A percentile compares a stretch with the other conserved stretches of the same genome.
Conservation (phyloP, 495 filamentous ascomycete genomes). For the Aspergillus affinis region DNA sequence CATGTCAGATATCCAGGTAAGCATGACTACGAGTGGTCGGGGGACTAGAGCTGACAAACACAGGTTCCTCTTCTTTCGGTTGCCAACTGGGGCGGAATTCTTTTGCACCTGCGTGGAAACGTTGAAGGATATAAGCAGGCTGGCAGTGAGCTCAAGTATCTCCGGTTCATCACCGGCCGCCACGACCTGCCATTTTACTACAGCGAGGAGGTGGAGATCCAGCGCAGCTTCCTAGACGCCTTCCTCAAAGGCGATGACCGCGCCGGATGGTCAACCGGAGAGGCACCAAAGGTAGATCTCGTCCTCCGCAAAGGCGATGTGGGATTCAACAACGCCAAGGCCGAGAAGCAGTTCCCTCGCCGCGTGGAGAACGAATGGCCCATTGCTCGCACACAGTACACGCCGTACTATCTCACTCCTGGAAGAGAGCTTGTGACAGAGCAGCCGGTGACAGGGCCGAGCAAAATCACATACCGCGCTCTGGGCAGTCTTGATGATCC, state of each 20-base stretch:
- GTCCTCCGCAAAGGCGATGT: constrained; percentile 61
- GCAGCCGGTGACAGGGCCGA: constrained; percentile 9
- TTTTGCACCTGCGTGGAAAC: constrained; percentile 63
- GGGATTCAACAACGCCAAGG: constrained; percentile 59
- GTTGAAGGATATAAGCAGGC: constrained; percentile 61
- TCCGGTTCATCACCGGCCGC: constrained; percentile 65
- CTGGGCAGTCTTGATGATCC: constrained; percentile 51
- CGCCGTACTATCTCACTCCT: constrained; percentile 51
- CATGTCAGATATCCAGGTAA: constrained; percentile 59
- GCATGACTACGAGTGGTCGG: background rate
- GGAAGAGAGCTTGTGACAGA: constrained; percentile 31
- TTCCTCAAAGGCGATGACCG: constrained; percentile 65
- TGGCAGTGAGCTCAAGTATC: constrained; percentile 61
- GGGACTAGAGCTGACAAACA: constrained; percentile 25
- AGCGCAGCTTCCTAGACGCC: constrained; percentile 64
- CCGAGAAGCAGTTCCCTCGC: constrained; percentile 49
- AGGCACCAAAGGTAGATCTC: constrained; percentile 55
- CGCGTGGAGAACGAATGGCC: constrained; percentile 64
- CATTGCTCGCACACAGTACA: constrained; percentile 59
- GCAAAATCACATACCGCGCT: constrained; percentile 53
- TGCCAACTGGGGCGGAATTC: constrained; percentile 66
- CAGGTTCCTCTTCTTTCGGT: constrained; percentile 61
- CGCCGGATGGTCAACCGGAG: constrained; percentile 58
- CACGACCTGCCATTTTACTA: constrained; percentile 75
- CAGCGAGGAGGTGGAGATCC: constrained; percentile 60